phyloP scores from a whole-genome alignment of 768 basidiomycete genomes.

The Basidioascus undulatus region DNA sequence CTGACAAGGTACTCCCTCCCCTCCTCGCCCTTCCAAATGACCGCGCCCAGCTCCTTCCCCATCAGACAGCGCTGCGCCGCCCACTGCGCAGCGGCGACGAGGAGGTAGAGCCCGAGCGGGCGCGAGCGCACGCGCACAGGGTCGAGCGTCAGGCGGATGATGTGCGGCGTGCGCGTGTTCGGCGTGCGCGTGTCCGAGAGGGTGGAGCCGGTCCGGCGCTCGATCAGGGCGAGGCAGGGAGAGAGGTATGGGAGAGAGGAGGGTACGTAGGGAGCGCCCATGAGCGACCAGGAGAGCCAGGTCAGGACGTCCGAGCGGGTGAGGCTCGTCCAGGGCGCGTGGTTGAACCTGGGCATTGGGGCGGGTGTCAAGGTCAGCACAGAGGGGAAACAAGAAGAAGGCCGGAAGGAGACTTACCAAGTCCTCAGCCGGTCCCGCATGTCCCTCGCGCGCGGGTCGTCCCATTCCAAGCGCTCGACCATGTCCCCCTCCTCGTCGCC shows the following conservation, averaged over 20 bases:
- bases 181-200: conserved; percentile 38
- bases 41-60: conserved; percentile 22
- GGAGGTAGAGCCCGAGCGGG: conserved; percentile 28
- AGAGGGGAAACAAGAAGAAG: not conserved
- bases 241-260: conserved; percentile 28
- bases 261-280: conserved; percentile 38
- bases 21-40: conserved; percentile 29
- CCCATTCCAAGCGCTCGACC: conserved; percentile 28
- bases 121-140: conserved; percentile 39
- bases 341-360: conserved; percentile 37
- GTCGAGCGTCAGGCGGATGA: conserved; percentile 52
- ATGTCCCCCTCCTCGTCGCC: not conserved
- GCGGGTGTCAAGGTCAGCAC: conserved; percentile 3
- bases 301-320: conserved; percentile 34
- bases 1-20: conserved; percentile 62
- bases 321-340: conserved; percentile 47
- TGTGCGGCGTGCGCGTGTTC: conserved; percentile 23
- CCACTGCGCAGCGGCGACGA: conserved; percentile 29
- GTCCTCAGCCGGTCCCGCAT: conserved; percentile 44
- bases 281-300: conserved; percentile 72
- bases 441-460: conserved; percentile 48
- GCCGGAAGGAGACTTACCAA: conserved; percentile 18
- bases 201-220: conserved; percentile 43
- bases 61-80: conserved; percentile 25
- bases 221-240: conserved; percentile 33